Conservation (phyloP, 2,329 filamentous ascomycete species). For the Xylariaceae sp. region DNA sequence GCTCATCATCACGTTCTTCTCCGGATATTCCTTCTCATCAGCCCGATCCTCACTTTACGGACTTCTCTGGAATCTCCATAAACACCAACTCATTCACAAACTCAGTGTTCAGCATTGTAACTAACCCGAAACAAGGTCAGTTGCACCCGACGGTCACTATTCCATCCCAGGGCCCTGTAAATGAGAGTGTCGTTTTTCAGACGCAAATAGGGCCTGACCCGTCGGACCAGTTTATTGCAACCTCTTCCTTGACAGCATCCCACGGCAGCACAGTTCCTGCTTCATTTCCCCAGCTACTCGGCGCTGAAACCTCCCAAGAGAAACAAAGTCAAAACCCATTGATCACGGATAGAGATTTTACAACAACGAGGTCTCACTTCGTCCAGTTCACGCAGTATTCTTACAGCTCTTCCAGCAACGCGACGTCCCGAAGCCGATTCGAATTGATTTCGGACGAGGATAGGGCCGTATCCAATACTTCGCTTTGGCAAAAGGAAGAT, state of each 20-base stretch:
- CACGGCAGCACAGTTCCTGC: constrained; percentile 11
- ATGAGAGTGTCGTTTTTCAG: constrained; percentile 7
- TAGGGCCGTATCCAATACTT: constrained; percentile 17
- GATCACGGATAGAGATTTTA: constrained; percentile 8
- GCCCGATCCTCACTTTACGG: constrained; percentile 18
- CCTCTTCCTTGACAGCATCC: constrained; percentile 5
- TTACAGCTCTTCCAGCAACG: constrained; percentile 18
- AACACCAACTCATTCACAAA: constrained; percentile 12
- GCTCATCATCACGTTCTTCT: background rate
- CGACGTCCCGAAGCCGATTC: constrained; percentile 20
- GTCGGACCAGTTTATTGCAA: constrained; percentile 1
- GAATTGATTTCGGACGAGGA: constrained; percentile 25
- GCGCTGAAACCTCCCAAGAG: constrained; percentile 7
- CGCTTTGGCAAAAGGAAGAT: background rate
- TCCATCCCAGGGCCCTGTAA: constrained; percentile 3
- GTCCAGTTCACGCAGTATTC: constrained; percentile 29
- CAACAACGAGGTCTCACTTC: constrained; percentile 24
- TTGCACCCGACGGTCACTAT: constrained; percentile 2
- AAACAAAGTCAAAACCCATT: constrained; percentile 15
- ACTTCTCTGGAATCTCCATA: constrained; percentile 6
- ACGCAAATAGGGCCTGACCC: constrained; percentile 11
- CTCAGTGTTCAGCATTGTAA: constrained; percentile 4
- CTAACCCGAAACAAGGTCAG: constrained; percentile 1
- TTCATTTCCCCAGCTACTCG: constrained; percentile 7
- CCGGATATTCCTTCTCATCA: constrained; percentile 31